phyloP scores from a whole-genome alignment of 2,329 filamentous ascomycete genomes.

The Zarea fungicola region DNA sequence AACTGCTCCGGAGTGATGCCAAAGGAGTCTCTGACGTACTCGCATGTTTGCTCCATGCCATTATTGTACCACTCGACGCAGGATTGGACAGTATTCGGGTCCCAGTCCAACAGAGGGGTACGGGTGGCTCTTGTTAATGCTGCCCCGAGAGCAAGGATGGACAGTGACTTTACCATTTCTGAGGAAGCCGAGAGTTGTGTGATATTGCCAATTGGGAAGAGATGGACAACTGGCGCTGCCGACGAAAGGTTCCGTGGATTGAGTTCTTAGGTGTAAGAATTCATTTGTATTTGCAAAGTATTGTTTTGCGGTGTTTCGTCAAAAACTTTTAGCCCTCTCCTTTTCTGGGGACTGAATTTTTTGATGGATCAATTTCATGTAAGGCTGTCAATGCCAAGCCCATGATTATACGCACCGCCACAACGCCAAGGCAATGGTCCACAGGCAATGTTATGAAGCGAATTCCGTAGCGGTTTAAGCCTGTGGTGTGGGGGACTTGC shows the following conservation, averaged over 20 bases:
- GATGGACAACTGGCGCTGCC: background rate
- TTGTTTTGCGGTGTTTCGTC: too few species aligned
- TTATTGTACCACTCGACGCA: constrained; percentile 15
- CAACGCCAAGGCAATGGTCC: too few species aligned
- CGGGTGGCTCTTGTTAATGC: background rate
- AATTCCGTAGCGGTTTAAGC: too few species aligned
- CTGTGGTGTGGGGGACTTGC: too few species aligned
- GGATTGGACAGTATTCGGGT: constrained; percentile 12
- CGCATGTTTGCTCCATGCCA: background rate
- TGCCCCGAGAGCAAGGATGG: background rate
- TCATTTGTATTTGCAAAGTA: background rate
- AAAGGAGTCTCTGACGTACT: constrained; percentile 10
- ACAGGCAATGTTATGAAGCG: too few species aligned
- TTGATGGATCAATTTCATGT: too few species aligned
- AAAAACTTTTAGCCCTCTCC: too few species aligned
- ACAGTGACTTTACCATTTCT: background rate
- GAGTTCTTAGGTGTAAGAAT: background rate
- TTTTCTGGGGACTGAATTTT: too few species aligned
- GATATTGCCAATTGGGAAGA: background rate
- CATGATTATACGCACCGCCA: too few species aligned
- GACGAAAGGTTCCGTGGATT: too few species aligned
- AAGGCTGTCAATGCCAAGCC: too few species aligned
- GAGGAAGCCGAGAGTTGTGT: too few species aligned
- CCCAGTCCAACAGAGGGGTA: background rate
- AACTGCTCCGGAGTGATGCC: constrained; percentile 14